phyloP scores from a whole-genome alignment of 1,139 yeast genomes.

The Wickerhamomyces sp. region DNA sequence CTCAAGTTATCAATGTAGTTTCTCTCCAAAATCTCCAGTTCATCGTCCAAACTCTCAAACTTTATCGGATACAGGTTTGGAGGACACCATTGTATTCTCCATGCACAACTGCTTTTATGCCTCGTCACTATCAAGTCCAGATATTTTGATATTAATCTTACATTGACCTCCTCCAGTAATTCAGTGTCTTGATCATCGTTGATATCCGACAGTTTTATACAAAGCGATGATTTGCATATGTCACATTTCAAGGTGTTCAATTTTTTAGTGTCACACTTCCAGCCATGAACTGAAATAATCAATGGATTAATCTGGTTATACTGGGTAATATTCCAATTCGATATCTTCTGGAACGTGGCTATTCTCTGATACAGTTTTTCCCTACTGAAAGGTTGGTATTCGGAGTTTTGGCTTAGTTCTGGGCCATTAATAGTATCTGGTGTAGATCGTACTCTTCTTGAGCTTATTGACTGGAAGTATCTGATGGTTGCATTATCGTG shows the following conservation, averaged over 20 bases:
- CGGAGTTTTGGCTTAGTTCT: neutral
- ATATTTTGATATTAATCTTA: conserved; percentile 8
- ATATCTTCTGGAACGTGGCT: conserved; percentile 17
- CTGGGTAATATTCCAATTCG: conserved; percentile 25
- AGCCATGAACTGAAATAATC: conserved; percentile 2
- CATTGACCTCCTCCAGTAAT: neutral
- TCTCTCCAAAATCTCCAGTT: conserved; percentile 7
- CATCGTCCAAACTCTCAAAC: conserved; percentile 7
- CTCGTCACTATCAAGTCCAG: conserved; percentile 1
- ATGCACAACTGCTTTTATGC: conserved; percentile 19
- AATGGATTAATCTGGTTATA: conserved; percentile 4
- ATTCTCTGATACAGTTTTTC: conserved; percentile 22
- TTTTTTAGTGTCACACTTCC: conserved; percentile 1
- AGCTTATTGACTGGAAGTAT: conserved; percentile 4
- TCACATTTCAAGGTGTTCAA: neutral
- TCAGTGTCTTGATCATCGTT: conserved; percentile 1
- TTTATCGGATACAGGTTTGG: conserved; percentile 12
- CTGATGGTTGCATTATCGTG: conserved; percentile 1
- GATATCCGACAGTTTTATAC: neutral
- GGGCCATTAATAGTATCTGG: neutral
- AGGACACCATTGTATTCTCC: conserved; percentile 19
- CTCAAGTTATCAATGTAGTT: conserved; percentile 9
- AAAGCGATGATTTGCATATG: neutral
- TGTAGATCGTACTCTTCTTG: neutral
- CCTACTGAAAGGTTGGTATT: conserved; percentile 19